Conservation (phyloP, 1,284 basidiomycete species). For the Trichosporon sp. region DNA sequence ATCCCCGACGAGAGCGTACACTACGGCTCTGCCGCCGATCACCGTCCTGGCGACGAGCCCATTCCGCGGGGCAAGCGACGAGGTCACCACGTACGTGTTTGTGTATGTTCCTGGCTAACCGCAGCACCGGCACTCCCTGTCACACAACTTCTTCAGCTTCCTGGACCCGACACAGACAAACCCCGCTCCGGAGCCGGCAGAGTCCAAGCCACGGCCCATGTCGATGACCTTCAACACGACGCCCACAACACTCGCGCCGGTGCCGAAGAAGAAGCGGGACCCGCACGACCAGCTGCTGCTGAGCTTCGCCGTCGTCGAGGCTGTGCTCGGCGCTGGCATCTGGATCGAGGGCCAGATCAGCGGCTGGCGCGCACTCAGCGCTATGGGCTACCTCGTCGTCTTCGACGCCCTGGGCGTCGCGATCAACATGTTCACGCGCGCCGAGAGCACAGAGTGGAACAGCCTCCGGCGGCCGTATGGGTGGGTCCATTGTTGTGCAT, state of each 20-base stretch:
- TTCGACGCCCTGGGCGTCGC: conserved; percentile 83
- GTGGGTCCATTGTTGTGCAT: conserved; percentile 52
- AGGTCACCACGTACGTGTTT: conserved; percentile 63
- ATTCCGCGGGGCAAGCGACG: conserved; percentile 55
- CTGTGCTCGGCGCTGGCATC: conserved; percentile 56
- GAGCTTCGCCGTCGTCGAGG: conserved; percentile 51
- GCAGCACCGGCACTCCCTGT: conserved; percentile 81
- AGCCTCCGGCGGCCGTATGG: conserved; percentile 60
- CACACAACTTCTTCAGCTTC: conserved; percentile 89
- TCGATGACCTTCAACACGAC: conserved; percentile 25
- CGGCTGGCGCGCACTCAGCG: conserved; percentile 81
- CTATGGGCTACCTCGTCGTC: conserved; percentile 90
- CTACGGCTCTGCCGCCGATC: neutral
- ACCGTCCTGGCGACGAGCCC: conserved; percentile 24
- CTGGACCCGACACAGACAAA: conserved; percentile 59
- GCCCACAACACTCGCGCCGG: conserved; percentile 24
- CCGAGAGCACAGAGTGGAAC: conserved; percentile 32
- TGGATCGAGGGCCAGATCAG: conserved; percentile 90
- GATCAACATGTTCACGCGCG: conserved; percentile 56
- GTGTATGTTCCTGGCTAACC: neutral
- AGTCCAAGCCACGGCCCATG: conserved; percentile 20
- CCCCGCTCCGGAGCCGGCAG: conserved; percentile 16
- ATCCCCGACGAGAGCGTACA: conserved; percentile 21
- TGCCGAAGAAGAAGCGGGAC: conserved; percentile 38
- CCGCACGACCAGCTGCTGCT: conserved; percentile 47